These are phyloP conservation scores for Gaeumannomyces sp. DNA, from an alignment of 2,329 filamentous ascomycete genomes.

Conservation along the genomic window DNA sequence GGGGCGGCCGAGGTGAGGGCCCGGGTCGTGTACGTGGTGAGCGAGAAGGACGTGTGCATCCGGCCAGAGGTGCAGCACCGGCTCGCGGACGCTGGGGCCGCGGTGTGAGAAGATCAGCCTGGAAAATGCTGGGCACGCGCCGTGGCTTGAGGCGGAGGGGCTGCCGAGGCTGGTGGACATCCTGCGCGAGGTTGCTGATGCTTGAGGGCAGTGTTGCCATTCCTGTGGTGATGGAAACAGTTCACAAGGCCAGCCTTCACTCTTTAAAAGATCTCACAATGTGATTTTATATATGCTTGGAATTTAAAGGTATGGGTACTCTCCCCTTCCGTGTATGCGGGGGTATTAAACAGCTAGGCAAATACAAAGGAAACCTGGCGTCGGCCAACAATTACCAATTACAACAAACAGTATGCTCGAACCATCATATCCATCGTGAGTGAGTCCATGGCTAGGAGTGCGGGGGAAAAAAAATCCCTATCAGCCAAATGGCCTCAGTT, in stretches of 20 bases:
- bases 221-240: too few species aligned
- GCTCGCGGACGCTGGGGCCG: constrained; percentile 3
- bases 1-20: neutral
- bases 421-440: neutral
- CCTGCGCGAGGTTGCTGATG: neutral
- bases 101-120: neutral
- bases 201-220: neutral
- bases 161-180: neutral
- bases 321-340: neutral
- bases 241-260: too few species aligned
- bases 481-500: neutral
- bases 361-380: neutral
- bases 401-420: too few species aligned
- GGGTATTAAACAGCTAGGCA: neutral
- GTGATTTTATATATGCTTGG: neutral
- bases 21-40: constrained; percentile 4
- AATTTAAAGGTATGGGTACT: neutral
- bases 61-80: neutral
- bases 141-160: neutral
- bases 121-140: neutral
- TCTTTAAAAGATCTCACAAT: too few species aligned
- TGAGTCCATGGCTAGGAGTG: neutral
- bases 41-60: constrained; percentile 7
- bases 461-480: too few species aligned
- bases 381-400: neutral